These are phyloP conservation scores for Paecilomyces sp. DNA, from an alignment of 2,329 filamentous ascomycete species.

Conservation along the genomic window DNA sequence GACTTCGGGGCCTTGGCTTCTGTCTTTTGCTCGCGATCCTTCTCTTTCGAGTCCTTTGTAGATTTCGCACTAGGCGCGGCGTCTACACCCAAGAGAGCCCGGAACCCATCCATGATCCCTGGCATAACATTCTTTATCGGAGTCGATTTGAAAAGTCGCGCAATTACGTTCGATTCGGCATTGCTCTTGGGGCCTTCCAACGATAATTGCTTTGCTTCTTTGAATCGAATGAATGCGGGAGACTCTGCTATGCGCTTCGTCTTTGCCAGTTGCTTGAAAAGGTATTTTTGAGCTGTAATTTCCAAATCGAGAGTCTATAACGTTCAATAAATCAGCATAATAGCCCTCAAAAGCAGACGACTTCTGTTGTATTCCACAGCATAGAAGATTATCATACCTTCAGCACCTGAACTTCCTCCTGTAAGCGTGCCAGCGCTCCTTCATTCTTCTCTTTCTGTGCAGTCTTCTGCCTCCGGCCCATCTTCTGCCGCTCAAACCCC, in stretches of 20 bases:
- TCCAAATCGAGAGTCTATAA: slow-evolving; percentile 45
- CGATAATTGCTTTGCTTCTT: slow-evolving; percentile 29
- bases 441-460: slow-evolving; percentile 40
- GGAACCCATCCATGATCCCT: slow-evolving; percentile 36
- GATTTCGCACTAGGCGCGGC: slow-evolving; percentile 10
- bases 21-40: slow-evolving; percentile 6
- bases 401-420: slow-evolving; percentile 49
- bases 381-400: slow-evolving; percentile 38
- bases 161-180: slow-evolving; percentile 51
- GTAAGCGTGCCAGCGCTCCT: slow-evolving; percentile 36
- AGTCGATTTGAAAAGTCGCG: slow-evolving; percentile 53
- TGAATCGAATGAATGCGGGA: slow-evolving; percentile 39
- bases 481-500: slow-evolving; percentile 58
- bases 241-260: slow-evolving; percentile 51
- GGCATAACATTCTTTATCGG: slow-evolving; percentile 51
- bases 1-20: slow-evolving; percentile 1
- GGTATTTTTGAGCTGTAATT: slow-evolving; percentile 44
- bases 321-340: slow-evolving; percentile 2
- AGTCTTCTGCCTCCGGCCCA: slow-evolving; percentile 52
- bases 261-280: slow-evolving; percentile 50
- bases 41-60: slow-evolving; percentile 1
- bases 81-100: slow-evolving; percentile 30
- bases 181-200: slow-evolving; percentile 33
- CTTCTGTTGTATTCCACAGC: background rate
- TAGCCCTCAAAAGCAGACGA: background rate